Evolutionary conservation across 1,284 basidiomycete species (phyloP).

Genomic region (Leccinum fuscescens): DNA sequence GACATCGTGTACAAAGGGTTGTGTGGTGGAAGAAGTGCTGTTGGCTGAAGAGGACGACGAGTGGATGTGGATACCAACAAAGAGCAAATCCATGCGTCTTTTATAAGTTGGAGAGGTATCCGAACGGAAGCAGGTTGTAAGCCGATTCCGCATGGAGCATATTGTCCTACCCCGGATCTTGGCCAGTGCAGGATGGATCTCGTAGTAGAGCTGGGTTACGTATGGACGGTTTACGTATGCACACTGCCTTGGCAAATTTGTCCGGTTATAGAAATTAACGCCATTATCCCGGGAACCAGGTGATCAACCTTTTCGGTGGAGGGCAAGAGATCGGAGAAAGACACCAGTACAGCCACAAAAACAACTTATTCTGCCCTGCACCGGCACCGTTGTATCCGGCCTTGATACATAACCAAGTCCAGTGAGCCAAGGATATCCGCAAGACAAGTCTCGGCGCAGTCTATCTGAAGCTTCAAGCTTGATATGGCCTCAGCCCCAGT

Average conservation of each 20-base stretch:
- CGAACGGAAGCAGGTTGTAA: not conserved
- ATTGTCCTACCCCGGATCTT: slow-evolving; percentile 12
- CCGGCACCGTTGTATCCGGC: not conserved
- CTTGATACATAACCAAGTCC: not conserved
- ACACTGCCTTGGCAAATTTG: not conserved
- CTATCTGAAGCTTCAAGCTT: not conserved
- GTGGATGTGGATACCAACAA: not conserved
- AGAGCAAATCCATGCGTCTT: slow-evolving; percentile 4
- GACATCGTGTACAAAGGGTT: slow-evolving; percentile 14
- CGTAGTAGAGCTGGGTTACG: slow-evolving; percentile 1
- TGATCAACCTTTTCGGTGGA: not conserved
- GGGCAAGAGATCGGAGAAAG: not conserved
- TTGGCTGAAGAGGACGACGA: not conserved
- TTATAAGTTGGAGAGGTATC: slow-evolving; percentile 15
- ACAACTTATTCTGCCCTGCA: not conserved
- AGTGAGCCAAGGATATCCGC: not conserved
- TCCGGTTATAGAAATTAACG: not conserved
- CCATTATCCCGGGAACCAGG: not conserved
- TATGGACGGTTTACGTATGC: too few relatives aligned
- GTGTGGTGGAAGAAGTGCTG: not conserved
- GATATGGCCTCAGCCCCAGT: not conserved
- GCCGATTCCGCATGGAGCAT: slow-evolving; percentile 5
- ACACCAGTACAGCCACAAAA: not conserved
- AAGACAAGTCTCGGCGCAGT: not conserved
- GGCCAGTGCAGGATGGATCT: not conserved